Evolutionary conservation across 2,329 filamentous ascomycete species (phyloP), one percentile per base, ranked within the genome.

Genomic region (Verticillium tricorpus): DNA sequence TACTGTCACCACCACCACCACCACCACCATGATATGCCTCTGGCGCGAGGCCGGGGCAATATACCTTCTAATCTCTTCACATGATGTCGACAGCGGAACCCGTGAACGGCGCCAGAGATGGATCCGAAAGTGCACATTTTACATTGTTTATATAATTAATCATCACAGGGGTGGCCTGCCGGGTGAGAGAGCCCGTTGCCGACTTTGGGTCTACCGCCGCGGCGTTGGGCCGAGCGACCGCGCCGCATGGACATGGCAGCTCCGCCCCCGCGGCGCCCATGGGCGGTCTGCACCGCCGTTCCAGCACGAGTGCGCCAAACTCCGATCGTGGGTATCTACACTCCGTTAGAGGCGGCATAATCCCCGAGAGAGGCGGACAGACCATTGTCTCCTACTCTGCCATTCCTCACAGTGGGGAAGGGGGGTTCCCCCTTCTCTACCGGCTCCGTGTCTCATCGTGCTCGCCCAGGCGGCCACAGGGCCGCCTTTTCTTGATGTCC

Each of bases 401-500:
- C 5, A 25, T n/a, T 9, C 45, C 7, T 19, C 39, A 8, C 39
- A 19, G 39, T 2, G 14, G 39, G 1, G 39, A 17, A n/a, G n/a
- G 39, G 7, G 14, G 7, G 14, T 9, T 45, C 3, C 39, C 17
- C 19, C 12, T 9, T n/a, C 4, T 22, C 34, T 4, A 9, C 34
- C 2, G 34, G 34, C 34, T 35, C 34, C 9, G 34, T 7, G 9
- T 35, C 34, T 35, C 9, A 11, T 35, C 9, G 3, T 35, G 34
- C 34, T 35, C 34, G 34, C 34, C 34, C 34, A 9, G 34, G 34
- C 34, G 8, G 34, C 9, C 9, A 35, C 34, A 5, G 9, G 22
- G 64, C 64, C 45, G 61, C 64, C 19, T 32, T 32, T 7, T 9
- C 6, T 56, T 32, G 2, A n/a, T 34, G 14, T 32, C 54, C 28